phyloP scores from a whole-genome alignment of 495 filamentous ascomycete genomes.

The Trichocladium antarcticum region DNA sequence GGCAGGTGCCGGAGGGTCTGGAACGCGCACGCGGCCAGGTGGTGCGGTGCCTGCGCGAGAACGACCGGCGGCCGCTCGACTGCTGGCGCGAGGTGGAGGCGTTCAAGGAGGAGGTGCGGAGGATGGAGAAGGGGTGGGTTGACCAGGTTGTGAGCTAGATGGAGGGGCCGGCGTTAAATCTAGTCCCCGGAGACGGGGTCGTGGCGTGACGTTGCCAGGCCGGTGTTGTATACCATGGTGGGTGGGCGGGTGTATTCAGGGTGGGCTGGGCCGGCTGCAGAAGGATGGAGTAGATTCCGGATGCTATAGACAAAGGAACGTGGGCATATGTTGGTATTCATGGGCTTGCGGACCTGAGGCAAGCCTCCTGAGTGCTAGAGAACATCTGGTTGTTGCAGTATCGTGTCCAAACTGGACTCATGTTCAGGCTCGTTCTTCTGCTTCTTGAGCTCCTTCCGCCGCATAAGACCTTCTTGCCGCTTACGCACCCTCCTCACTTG shows the following conservation, averaged over 20 bases:
- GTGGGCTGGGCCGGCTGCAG: not conserved
- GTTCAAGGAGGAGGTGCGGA: constrained; percentile 79
- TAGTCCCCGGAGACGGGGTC: not conserved
- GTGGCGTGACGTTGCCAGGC: not conserved
- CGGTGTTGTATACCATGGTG: constrained; percentile 5
- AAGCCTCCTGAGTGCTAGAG: not conserved
- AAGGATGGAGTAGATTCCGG: not conserved
- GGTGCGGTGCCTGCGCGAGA: constrained; percentile 67
- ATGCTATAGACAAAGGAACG: constrained; percentile 5
- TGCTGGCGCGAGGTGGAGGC: constrained; percentile 90
- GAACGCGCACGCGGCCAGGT: constrained; percentile 66
- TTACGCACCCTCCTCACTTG: constrained; percentile 48
- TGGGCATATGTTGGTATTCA: not conserved
- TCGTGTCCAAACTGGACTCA: constrained; percentile 10
- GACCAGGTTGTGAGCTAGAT: constrained; percentile 55
- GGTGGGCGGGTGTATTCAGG: not conserved
- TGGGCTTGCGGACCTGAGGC: not conserved
- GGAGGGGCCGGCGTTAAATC: not conserved
- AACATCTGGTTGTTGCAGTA: constrained; percentile 11
- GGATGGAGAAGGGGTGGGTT: constrained; percentile 76
- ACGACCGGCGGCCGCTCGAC: constrained; percentile 84
- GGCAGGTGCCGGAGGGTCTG: constrained; percentile 48
- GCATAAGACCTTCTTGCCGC: constrained; percentile 48
- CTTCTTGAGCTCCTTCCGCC: constrained; percentile 30
- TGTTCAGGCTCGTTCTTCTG: constrained; percentile 3